Evolutionary conservation across 768 basidiomycete species (phyloP).

Genomic region (Phanerochaete carnosa): DNA sequence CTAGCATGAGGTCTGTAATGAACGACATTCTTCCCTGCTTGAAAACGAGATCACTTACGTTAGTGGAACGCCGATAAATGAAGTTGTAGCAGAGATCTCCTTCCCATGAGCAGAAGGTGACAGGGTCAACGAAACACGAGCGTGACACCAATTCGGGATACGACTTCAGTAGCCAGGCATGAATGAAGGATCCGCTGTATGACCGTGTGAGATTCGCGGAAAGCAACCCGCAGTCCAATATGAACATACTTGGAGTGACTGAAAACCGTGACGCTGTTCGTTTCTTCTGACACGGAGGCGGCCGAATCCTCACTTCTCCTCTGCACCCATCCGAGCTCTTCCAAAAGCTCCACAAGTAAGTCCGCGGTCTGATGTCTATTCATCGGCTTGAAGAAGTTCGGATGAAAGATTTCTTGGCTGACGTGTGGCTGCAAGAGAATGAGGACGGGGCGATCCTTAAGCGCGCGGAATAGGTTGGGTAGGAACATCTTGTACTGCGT

Average conservation of each 20-base stretch:
- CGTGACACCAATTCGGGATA: constrained; percentile 64
- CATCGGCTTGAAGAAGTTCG: constrained; percentile 67
- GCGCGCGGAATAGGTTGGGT: constrained; percentile 48
- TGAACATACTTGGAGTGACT: constrained; percentile 85
- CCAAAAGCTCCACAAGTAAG: constrained; percentile 53
- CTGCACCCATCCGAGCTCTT: constrained; percentile 61
- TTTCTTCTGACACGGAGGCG: constrained; percentile 16
- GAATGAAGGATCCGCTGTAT: constrained; percentile 70
- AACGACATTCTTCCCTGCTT: not conserved
- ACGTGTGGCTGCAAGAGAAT: constrained; percentile 82
- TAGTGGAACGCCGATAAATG: constrained; percentile 66
- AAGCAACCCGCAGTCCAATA: not conserved
- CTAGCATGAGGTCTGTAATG: constrained; percentile 33
- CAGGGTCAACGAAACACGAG: constrained; percentile 90
- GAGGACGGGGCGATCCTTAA: constrained; percentile 70
- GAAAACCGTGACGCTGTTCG: constrained; percentile 66
- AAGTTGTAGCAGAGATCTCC: constrained; percentile 94
- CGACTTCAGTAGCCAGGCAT: constrained; percentile 88
- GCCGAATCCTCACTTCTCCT: constrained; percentile 17
- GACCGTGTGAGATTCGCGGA: not conserved
- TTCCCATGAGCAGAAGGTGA: constrained; percentile 92
- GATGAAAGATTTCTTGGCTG: constrained; percentile 82
- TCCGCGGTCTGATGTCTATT: constrained; percentile 56
- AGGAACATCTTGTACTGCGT: constrained; percentile 67
- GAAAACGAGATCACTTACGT: constrained; percentile 39